Base-by-base conservation (phyloP, 345 rosid genomes). In the Ailanthus altissimus region DNA sequence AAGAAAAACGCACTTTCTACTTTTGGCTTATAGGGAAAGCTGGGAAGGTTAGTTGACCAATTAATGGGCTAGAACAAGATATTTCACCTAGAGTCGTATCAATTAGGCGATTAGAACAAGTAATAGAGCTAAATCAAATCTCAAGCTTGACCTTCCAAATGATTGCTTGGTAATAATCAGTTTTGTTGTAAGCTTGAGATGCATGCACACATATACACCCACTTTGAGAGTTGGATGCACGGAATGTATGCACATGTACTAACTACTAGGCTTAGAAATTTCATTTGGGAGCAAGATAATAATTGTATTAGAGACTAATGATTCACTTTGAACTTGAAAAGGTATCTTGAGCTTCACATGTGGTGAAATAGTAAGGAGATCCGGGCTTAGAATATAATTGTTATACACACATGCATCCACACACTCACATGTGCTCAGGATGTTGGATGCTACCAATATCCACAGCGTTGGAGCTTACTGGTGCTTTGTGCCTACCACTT, bases 1-100 rank as follows among this genome's bases (percentile, higher is more conserved):
- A 36, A 73, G 53, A 26, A 74, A 43, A 73, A 49, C 49, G 26
- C 36, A n/a, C 49, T 40, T 74, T 21, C 32, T 74, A 10, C 59
- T 50, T 62, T 36, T 62, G 60, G 40, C 62, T n/a, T 64, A 56
- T 72, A 6, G 15, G 26, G 25, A 21, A 54, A 36, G 28, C 36
- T 72, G 14, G 25, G 38, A 54, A 36, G 28, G 36, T 72, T 6
- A 36, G 15, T 38, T 5, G 40, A 18, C 36, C 32, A 38, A 42
- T 57, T 54, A 38, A n/a, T 21, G 16, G 46, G n/a, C n/a, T 54
- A 26, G 45, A 20, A 47, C 43, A 46, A 45, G 7, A 42, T 15
- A 26, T 42, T 57, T 72, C 65, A 15, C 15, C 43, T 16, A 12
- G 25, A 67, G 56, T 23, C 15, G 18, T 26, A 50, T 50, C 36